Conservation (phyloP, 2,329 filamentous ascomycete genomes). For the Cercospora sp. region DNA sequence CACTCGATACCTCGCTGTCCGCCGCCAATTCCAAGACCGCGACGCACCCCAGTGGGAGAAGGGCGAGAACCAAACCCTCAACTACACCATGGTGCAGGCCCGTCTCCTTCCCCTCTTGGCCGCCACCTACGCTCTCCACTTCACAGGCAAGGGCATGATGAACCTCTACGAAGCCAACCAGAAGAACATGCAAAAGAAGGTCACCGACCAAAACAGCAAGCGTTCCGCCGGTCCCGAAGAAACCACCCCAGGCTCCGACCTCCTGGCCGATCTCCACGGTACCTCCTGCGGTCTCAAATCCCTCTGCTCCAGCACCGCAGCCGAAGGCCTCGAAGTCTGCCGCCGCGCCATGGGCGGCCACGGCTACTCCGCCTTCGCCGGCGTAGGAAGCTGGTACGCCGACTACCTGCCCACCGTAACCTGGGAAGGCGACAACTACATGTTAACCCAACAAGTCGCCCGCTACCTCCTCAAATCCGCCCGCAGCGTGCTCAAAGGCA, state of each 20-base stretch:
- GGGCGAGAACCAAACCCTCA: conserved; percentile 72
- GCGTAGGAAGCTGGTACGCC: conserved; percentile 73
- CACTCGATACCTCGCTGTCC: conserved; percentile 70
- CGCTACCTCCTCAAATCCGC: conserved; percentile 76
- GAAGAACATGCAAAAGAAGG: conserved; percentile 57
- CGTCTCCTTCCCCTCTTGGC: conserved; percentile 71
- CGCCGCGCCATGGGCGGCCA: conserved; percentile 75
- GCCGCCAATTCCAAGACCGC: conserved; percentile 75
- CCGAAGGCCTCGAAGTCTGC: conserved; percentile 72
- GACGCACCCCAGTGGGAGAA: conserved; percentile 60
- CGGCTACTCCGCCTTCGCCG: conserved; percentile 72
- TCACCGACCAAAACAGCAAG: conserved; percentile 46
- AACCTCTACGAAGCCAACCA: conserved; percentile 70
- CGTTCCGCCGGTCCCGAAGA: conserved; percentile 68
- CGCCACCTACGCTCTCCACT: conserved; percentile 74
- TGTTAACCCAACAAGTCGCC: conserved; percentile 77
- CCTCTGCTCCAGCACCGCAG: conserved; percentile 68
- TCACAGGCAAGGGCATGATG: conserved; percentile 77
- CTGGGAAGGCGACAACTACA: conserved; percentile 80
- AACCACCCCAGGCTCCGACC: conserved; percentile 63
- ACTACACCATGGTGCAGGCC: conserved; percentile 80
- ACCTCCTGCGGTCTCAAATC: conserved; percentile 76
- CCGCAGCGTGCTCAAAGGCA: conserved; percentile 65
- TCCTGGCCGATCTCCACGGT: conserved; percentile 72
- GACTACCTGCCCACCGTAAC: conserved; percentile 72